Evolutionary conservation across 495 filamentous ascomycete genomes (phyloP), one percentile per base, ranked within the genome.

Genomic region (Cryomyces minteri): DNA sequence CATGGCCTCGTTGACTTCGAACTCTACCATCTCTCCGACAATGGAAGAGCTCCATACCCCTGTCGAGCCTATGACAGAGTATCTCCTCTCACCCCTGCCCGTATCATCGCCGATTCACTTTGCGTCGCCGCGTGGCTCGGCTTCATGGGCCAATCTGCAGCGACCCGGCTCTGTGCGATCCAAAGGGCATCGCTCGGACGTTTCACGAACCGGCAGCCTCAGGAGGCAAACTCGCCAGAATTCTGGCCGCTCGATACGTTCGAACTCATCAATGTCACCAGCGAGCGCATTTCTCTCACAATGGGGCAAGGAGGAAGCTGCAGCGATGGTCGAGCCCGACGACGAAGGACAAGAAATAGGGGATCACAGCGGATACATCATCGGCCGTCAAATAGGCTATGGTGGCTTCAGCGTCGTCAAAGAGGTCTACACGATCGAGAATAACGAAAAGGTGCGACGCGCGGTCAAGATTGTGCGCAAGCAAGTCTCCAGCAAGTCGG

Each of bases 401-500:
- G 80, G 80, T 18, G 80, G 80, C 10, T 84, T 84, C 54, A 81
- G 77, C 49, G 65, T 71, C 0, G 75, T 85, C 11, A 80, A 79
- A 53, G 80, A 85, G 53, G 79, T 79, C 6, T 75, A 67, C 47
- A 82, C 79, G 36, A 74, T 82, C 33, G 74, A 78, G 43, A 63
- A 68, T 39, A 60, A 64, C 29, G 66, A 68, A 36, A 58, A 64
- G 43, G 65, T 77, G 4, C 67, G 62, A 34, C 67, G 67, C 18
- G 80, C 80, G 0, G 80, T 84, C 46, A 85, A 85, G 54, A 79
- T 85, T 49, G 79, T 85, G 5, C 75, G 72, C 41, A 82, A 80
- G 51, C 66, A 71, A 30, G 58, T 77, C 8, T 50, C 60, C 6
- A 71, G 68, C 32, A 71, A 68, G 49, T 69, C 65, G 30, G 76